A percentile compares a stretch with the other conserved stretches of the same genome.
These are phyloP conservation scores for Alternaria alternata DNA, from an alignment of 2,329 filamentous ascomycete species.

Conservation along the genomic window DNA sequence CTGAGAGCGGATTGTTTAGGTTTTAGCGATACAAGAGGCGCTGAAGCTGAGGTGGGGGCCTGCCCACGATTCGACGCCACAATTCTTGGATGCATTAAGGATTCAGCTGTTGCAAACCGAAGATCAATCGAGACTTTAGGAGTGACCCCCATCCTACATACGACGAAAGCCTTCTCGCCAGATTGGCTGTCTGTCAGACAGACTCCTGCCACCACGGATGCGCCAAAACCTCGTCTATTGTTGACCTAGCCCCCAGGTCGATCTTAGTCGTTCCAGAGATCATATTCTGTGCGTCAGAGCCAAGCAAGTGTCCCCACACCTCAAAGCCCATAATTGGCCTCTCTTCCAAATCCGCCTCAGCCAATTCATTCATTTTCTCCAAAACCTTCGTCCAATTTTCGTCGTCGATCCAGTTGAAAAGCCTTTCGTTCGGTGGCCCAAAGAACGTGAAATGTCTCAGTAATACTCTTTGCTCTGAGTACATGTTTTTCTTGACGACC, in stretches of 20 bases:
- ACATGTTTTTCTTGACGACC: constrained; percentile 37
- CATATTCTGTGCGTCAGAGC: constrained; percentile 38
- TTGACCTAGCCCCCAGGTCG: constrained; percentile 44
- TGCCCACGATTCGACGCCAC: too few species aligned
- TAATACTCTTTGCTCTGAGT: constrained; percentile 45
- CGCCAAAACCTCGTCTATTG: constrained; percentile 46
- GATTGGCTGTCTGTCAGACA: constrained; percentile 2
- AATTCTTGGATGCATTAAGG: too few species aligned
- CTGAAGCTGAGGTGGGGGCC: too few species aligned
- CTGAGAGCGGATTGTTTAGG: too few species aligned
- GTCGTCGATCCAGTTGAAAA: constrained; percentile 39
- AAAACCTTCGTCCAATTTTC: constrained; percentile 40
- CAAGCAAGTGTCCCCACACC: constrained; percentile 39
- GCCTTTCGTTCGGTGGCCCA: constrained; percentile 40
- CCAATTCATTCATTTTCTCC: constrained; percentile 30
- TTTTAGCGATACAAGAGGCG: too few species aligned
- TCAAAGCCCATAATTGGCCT: constrained; percentile 41
- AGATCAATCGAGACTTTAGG: too few species aligned
- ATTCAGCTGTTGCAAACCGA: too few species aligned
- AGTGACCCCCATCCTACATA: too few species aligned
- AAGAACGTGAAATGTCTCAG: constrained; percentile 48
- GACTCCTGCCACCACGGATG: constrained; percentile 44
- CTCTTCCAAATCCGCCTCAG: constrained; percentile 38
- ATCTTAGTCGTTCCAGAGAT: constrained; percentile 48
- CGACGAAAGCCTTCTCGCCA: constrained; percentile 10